Percentiles rank a stretch among this genome's conserved stretches.
These are phyloP conservation scores for Sporisorium scitamineum DNA, from an alignment of 1,284 basidiomycete species.

Conservation along the genomic window DNA sequence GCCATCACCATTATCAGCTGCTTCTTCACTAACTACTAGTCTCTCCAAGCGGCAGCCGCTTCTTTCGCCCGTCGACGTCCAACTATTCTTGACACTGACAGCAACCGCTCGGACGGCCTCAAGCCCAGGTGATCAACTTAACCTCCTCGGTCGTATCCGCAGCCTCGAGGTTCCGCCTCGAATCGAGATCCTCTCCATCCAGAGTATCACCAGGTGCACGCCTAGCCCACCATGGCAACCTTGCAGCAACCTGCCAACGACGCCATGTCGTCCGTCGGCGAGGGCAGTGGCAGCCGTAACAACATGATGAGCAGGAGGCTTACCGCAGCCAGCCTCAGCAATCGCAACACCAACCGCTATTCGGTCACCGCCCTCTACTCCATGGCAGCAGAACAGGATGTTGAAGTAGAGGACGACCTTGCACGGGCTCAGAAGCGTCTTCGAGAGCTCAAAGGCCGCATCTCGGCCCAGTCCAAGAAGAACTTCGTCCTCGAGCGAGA, in stretches of 20 bases:
- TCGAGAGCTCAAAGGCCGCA: slow-evolving; percentile 94
- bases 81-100: background rate
- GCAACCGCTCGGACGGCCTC: background rate
- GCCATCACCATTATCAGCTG: background rate
- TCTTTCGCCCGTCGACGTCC: background rate
- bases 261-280: slow-evolving; percentile 22
- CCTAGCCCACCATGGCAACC: slow-evolving; percentile 28
- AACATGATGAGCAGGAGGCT: slow-evolving; percentile 47
- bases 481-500: slow-evolving; percentile 99
- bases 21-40: background rate
- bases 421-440: slow-evolving; percentile 95
- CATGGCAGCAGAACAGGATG: slow-evolving; percentile 98
- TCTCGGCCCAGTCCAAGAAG: slow-evolving; percentile 98
- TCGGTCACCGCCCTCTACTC: slow-evolving; percentile 95
- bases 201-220: background rate
- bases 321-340: slow-evolving; percentile 52
- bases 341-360: slow-evolving; percentile 91
- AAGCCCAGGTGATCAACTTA: too few relatives aligned
- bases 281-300: slow-evolving; percentile 45
- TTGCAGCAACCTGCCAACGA: slow-evolving; percentile 36
- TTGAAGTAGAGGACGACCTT: slow-evolving; percentile 97
- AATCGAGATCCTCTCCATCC: background rate
- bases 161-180: too few relatives aligned
- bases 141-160: too few relatives aligned
- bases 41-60: background rate